phyloP scores from a whole-genome alignment of 371 early-diverging fungal genomes.

The Rhizopus stolonifer region DNA sequence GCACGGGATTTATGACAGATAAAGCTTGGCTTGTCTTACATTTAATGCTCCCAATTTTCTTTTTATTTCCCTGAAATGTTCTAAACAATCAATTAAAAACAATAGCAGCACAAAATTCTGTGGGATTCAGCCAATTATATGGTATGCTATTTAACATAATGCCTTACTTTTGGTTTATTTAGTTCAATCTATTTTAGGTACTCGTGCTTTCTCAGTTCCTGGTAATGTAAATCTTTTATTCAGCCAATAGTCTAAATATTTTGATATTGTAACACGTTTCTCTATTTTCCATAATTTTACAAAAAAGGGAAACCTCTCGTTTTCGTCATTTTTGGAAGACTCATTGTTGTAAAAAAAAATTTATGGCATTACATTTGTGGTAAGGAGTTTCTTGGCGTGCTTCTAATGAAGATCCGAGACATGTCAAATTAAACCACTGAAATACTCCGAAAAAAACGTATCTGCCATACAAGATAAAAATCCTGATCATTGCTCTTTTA shows the following conservation, averaged over 20 bases:
- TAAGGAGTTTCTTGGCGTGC: too few species aligned
- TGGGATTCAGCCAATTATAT: neutral
- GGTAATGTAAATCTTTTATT: conserved; percentile 6
- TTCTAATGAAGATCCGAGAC: too few species aligned
- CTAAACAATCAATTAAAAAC: neutral
- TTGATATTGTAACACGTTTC: neutral
- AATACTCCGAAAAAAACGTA: too few species aligned
- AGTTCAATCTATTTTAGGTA: neutral
- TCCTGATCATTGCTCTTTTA: too few species aligned
- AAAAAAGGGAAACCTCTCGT: neutral
- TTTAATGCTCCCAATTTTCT: neutral
- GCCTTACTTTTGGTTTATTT: neutral
- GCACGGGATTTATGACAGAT: conserved; percentile 3
- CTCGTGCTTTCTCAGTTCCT: neutral
- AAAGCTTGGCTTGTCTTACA: conserved; percentile 4
- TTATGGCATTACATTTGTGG: too few species aligned
- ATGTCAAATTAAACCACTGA: too few species aligned
- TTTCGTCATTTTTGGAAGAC: too few species aligned
- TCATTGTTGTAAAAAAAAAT: too few species aligned
- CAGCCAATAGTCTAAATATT: conserved; percentile 2
- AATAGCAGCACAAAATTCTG: neutral
- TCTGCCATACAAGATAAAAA: neutral
- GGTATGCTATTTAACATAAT: too few species aligned
- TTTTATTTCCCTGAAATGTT: neutral
- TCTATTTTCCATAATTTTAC: neutral